Evolutionary conservation across 768 basidiomycete species (phyloP), one percentile per base, ranked within the genome.

Genomic region (Coprinopsis sp.): DNA sequence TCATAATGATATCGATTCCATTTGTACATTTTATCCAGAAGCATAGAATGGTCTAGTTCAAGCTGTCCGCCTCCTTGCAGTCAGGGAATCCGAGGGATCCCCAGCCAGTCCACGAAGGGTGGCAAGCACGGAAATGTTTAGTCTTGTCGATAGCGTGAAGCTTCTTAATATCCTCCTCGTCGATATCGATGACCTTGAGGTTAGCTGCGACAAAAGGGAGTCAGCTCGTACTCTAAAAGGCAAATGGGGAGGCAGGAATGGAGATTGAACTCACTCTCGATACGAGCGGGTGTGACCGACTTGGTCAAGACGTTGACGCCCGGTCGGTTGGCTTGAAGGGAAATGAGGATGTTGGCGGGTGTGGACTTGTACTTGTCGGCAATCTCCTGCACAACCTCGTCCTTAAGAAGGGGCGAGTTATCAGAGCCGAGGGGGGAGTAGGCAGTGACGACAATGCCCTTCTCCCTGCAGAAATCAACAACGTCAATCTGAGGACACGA

Each of bases 341-440:
- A 83, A 45, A 90, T 68, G 45, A 90, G 71, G 45, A 91, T 63
- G 41, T 79, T 84, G n/a, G 82, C 78, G 11, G 82, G 77, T 6
- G 67, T 54, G 24, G 82, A 81, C 7, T 58, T 56, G 64, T 88
- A 65, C 59, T 80, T 81, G 46, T 72, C 66, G 1, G 87, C 86
- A 33, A 91, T 71, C 63, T 72, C 73, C 47, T 64, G 63, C 39
- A 91, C 79, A 24, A 78, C 65, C 12, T 71, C 68, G 60, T 90
- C 79, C 37, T 66, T 63, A 52, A 84, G 68, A 18, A 91, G 73
- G 13, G 84, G 87, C 0, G 84, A 81, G 56, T 76, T 70, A 54
- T 82, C 75, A 13, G 82, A 86, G 44, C 84, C 89, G 2, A 91
- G 76, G 8, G 88, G 85, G 1, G 84, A 91, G 69, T 89, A 91